These are phyloP conservation scores for Lipomyces yarrowii DNA, from an alignment of 1,139 yeast species.

Conservation along the genomic window DNA sequence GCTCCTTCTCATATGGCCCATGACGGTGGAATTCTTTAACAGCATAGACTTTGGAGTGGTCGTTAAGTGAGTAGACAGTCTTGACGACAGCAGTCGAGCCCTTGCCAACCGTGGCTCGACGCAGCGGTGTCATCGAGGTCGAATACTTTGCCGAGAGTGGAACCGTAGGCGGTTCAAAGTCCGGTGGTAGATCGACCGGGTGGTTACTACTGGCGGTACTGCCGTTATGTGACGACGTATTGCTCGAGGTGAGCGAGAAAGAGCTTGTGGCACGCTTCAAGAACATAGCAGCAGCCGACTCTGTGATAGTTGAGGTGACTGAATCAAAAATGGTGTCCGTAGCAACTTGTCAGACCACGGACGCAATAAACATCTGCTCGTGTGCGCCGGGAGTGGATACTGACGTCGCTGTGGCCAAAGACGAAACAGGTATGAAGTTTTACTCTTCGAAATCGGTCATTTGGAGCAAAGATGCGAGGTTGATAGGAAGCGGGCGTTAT, in stretches of 20 bases:
- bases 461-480: neutral
- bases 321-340: neutral
- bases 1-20: conserved; percentile 50
- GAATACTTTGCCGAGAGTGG: conserved; percentile 29
- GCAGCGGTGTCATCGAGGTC: conserved; percentile 21
- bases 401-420: neutral
- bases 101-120: conserved; percentile 35
- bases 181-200: conserved; percentile 21
- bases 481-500: neutral
- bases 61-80: conserved; percentile 33
- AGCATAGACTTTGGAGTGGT: conserved; percentile 51
- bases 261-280: conserved; percentile 24
- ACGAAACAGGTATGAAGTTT: neutral
- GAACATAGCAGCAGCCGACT: conserved; percentile 8
- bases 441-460: neutral
- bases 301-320: neutral
- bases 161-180: conserved; percentile 23
- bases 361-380: neutral
- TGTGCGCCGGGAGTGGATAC: neutral
- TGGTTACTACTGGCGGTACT: conserved; percentile 7
- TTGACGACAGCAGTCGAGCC: conserved; percentile 40
- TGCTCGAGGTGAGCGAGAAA: conserved; percentile 17
- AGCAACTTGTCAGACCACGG: neutral
- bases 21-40: conserved; percentile 66
- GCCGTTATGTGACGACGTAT: conserved; percentile 7